Evolutionary conservation across 345 rosid genomes (phyloP), one percentile per base, ranked within the genome.

Genomic region (Salix caprea): DNA sequence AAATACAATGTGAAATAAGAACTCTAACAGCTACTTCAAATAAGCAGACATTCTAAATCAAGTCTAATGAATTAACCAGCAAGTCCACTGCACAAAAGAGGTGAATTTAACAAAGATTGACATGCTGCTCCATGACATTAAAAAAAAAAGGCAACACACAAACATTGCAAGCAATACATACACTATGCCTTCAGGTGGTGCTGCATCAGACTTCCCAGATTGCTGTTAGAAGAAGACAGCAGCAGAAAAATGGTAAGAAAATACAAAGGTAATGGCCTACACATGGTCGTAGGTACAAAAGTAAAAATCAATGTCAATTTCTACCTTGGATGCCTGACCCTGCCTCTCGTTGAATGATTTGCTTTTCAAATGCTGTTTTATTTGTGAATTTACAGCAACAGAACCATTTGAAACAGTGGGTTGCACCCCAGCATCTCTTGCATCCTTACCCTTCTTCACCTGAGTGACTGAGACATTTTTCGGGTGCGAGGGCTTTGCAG

Each of bases 361-460:
- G 74, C 77, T 91, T 85, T 86, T 90, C 21, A 84, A 72, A 75
- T 93, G 79, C 40, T 81, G 89, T 74, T 87, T 88, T 69, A 82
- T 58, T 15, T 66, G 79, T 65, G 86, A 75, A 88, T 62, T 77
- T 65, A 78, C 74, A 78, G 84, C 69, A 80, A 65, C 81, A 74
- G 86, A 80, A 77, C 92, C 99, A 82, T 90, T 94, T 46, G 95
- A 77, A 71, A 82, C 76, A 65, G 78, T 75, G 28, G 76, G 52
- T 11, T 40, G 67, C 32, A 64, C 85, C 76, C 77, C 90, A 28
- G 68, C 81, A 84, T 44, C 77, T 73, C 85, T 85, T 40, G 76
- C 87, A 79, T 86, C 89, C 69, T 77, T 88, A 62, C 76, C 80
- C 79, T 84, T 89, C 86, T 86, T 87, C 76, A 74, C 40, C 40